Evolutionary conservation across 176 grass and related monocot species (phyloP).

Genomic region (Cymbopogon citratus): DNA sequence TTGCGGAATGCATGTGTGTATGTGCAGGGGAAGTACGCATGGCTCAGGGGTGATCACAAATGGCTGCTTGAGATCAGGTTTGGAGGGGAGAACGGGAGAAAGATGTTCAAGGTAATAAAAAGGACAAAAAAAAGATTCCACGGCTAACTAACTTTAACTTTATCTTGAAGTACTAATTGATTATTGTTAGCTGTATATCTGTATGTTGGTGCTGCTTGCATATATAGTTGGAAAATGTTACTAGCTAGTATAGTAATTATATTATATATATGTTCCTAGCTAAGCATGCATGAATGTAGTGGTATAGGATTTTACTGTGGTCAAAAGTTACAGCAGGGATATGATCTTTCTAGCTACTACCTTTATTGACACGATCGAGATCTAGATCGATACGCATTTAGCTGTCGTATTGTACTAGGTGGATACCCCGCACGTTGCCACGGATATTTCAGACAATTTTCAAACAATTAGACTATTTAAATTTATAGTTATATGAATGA

Average conservation of each 20-base stretch:
- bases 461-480: too few relatives aligned
- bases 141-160: neutral
- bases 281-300: neutral
- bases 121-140: neutral
- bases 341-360: neutral
- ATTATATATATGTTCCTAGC: neutral
- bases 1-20: neutral
- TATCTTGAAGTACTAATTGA: neutral
- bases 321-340: neutral
- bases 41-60: neutral
- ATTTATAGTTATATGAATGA: too few relatives aligned
- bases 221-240: neutral
- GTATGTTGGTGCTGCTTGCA: neutral
- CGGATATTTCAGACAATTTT: too few relatives aligned
- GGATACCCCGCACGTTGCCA: too few relatives aligned
- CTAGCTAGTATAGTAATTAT: too few relatives aligned
- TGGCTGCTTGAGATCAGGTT: neutral
- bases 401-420: neutral
- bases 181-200: neutral
- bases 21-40: neutral
- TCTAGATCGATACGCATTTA: neutral
- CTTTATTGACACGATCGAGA: neutral
- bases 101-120: slow-evolving; percentile 1
- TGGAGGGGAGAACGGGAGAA: neutral
- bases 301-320: too few relatives aligned